Base-by-base conservation (phyloP, 2,329 filamentous ascomycete genomes). In the Colletotrichum nymphaeae region DNA sequence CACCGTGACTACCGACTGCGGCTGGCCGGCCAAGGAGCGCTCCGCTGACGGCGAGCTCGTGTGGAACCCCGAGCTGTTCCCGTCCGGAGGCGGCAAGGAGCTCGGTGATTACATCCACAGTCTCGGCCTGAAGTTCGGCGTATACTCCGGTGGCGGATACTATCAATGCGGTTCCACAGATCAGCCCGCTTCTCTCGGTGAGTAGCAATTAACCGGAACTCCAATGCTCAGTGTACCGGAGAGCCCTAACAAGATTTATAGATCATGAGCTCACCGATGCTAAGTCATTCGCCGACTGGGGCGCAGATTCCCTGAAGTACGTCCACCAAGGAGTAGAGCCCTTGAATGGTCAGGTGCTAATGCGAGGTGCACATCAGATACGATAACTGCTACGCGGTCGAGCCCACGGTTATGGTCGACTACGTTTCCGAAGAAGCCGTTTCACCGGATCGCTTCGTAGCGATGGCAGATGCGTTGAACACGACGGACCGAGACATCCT, bases 1-100 rank as follows among this genome's bases (percentile, higher is more conserved):
- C 1, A 86, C 87, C 68, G 86, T 91, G 37, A 89, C 88, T 0
- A 84, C 86, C 0, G 90, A 92, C 76, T 92, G 89, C 67, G 90
- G 90, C 0, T 92, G 90, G 90, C 84, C 81, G 26, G 77, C 80
- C 0, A 76, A 75, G 19, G 78, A 83, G 8, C 79, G 84, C 4
- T 82, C 87, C 49, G 77, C 80, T 0, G 79, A 88, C 11, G 86
- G 86, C 1, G 82, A 82, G 24, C 79, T 89, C 3, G 84, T 86
- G 14, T 90, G 87, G 84, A 88, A 90, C 67, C 75, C 79, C 7
- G 83, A 79, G 0, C 76, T 85, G 1, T 90, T 90, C 35, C 89
- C 88, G 0, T 86, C 86, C 0, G 87, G 86, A 0, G 83, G 88
- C 19, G 83, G 82, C 26, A 86, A 84, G 1, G 71, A 71, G 49